These are phyloP conservation scores for Protomyces gravidus DNA, from an alignment of 1,139 yeast species.

Conservation along the genomic window DNA sequence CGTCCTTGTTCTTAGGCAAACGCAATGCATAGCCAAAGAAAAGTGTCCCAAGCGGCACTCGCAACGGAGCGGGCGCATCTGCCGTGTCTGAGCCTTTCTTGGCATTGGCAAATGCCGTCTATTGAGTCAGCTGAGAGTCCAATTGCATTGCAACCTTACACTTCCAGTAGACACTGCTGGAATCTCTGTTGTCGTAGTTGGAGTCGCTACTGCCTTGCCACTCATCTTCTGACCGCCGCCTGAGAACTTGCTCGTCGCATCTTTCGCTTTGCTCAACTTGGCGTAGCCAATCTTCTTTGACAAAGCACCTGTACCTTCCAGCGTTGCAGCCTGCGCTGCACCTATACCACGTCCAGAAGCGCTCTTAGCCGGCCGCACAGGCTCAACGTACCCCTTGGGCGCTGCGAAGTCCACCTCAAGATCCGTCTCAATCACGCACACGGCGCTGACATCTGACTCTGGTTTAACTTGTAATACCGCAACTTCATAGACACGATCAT, in stretches of 20 bases:
- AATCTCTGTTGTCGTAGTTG: slow-evolving; percentile 34
- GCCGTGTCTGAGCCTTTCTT: slow-evolving; percentile 25
- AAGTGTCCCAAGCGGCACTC: slow-evolving; percentile 75
- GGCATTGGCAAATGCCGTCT: slow-evolving; percentile 28
- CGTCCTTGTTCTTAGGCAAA: slow-evolving; percentile 14
- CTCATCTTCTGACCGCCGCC: slow-evolving; percentile 73
- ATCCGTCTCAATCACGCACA: slow-evolving; percentile 96
- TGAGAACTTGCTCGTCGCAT: slow-evolving; percentile 42
- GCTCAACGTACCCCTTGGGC: slow-evolving; percentile 96
- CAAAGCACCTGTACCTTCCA: slow-evolving; percentile 33
- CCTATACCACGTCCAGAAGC: slow-evolving; percentile 30
- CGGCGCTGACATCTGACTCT: slow-evolving; percentile 50
- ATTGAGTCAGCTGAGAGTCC: no score
- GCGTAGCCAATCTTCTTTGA: slow-evolving; percentile 27
- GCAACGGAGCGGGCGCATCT: slow-evolving; percentile 49
- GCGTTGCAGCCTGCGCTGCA: slow-evolving; percentile 42
- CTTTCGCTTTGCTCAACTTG: slow-evolving; percentile 33
- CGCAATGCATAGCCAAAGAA: slow-evolving; percentile 62
- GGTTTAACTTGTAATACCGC: slow-evolving; percentile 88
- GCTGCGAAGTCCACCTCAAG: slow-evolving; percentile 97
- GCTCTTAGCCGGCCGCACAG: slow-evolving; percentile 39
- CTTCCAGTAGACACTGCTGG: neutral
- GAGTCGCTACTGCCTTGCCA: slow-evolving; percentile 49
- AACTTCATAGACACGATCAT: slow-evolving; percentile 71
- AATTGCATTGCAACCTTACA: no score